phyloP scores from a whole-genome alignment of 2,329 filamentous ascomycete species.

The Paramyrothecium sp. region DNA sequence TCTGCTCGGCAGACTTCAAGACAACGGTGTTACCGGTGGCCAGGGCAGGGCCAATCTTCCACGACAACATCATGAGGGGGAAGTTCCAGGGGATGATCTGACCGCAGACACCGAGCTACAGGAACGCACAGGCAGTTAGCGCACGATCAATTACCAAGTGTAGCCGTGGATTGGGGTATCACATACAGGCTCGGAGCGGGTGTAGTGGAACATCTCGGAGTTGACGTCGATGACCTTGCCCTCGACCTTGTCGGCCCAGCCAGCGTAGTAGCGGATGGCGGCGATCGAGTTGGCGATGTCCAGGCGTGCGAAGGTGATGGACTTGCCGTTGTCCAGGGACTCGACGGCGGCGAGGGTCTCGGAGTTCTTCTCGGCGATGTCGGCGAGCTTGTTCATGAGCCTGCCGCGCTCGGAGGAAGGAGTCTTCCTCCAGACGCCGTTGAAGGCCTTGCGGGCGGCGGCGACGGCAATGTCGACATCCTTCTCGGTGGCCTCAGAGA shows the following conservation, averaged over 20 bases:
- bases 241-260: constrained; percentile 89
- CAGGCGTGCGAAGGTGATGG: constrained; percentile 70
- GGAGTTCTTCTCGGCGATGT: constrained; percentile 74
- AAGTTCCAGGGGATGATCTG: constrained; percentile 93
- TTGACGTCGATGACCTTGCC: constrained; percentile 83
- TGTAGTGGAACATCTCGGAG: constrained; percentile 81
- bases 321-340: constrained; percentile 86
- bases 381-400: constrained; percentile 72
- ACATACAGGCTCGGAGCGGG: constrained; percentile 67
- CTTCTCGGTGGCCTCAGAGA: constrained; percentile 85
- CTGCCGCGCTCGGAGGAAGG: constrained; percentile 70
- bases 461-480: constrained; percentile 78
- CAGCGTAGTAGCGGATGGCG: constrained; percentile 72
- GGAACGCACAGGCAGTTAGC: constrained; percentile 48
- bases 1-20: constrained; percentile 76
- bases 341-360: constrained; percentile 80
- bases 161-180: not conserved
- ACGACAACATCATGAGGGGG: constrained; percentile 75
- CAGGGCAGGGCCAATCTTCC: constrained; percentile 78
- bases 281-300: constrained; percentile 68
- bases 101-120: constrained; percentile 69
- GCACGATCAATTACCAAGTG: not conserved
- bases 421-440: constrained; percentile 66
- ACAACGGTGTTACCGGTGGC: constrained; percentile 71
- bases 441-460: constrained; percentile 83